These are phyloP conservation scores for Moesziomyces antarcticus DNA, from an alignment of 1,284 basidiomycete species.

Conservation along the genomic window DNA sequence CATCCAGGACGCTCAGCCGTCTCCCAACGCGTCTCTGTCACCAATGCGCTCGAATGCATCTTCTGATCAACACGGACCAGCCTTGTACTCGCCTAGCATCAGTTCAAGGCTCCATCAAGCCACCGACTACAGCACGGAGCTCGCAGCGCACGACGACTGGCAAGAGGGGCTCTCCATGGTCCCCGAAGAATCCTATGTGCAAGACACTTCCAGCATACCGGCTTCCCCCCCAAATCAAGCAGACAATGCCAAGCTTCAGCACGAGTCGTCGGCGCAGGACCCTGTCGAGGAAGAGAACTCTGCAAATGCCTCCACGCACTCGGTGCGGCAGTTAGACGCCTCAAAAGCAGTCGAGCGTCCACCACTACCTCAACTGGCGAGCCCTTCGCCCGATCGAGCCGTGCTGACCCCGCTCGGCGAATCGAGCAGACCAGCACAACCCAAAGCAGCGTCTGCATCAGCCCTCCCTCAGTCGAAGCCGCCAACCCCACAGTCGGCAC, in stretches of 20 bases:
- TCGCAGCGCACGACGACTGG: slow-evolving; percentile 4
- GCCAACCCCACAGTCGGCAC: slow-evolving; percentile 6
- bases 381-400: too few relatives aligned
- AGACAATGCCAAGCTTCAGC: not conserved
- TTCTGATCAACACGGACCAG: not conserved
- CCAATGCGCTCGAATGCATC: not conserved
- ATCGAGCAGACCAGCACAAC: too few relatives aligned
- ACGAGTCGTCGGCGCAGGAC: too few relatives aligned
- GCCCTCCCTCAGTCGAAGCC: not conserved
- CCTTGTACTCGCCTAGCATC: not conserved
- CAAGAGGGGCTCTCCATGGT: slow-evolving; percentile 37
- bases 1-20: not conserved
- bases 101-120: not conserved
- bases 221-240: not conserved
- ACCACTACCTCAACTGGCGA: too few relatives aligned
- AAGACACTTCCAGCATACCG: slow-evolving; percentile 14
- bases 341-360: too few relatives aligned
- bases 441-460: too few relatives aligned
- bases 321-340: too few relatives aligned
- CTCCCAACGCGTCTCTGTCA: not conserved
- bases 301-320: too few relatives aligned
- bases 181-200: slow-evolving; percentile 27
- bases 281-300: too few relatives aligned
- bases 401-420: too few relatives aligned
- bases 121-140: not conserved